A percentile compares a stretch with the other conserved stretches of the same genome.
These are phyloP conservation scores for Brachypodium distachyon DNA, from an alignment of 202 grass and related monocot genomes.

Conservation along the genomic window DNA sequence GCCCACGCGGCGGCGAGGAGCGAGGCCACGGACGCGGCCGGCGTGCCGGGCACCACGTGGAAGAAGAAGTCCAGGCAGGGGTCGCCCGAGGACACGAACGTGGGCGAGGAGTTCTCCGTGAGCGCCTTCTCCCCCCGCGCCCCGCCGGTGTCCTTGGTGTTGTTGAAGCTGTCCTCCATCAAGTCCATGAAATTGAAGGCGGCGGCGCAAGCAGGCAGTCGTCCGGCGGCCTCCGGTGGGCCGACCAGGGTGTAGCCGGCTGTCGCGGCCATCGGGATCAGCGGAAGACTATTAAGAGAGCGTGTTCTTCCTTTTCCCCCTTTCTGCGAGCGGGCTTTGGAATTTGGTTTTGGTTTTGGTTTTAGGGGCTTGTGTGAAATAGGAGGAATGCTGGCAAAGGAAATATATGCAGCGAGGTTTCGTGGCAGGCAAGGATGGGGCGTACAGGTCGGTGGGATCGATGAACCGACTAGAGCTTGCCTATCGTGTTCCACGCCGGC, in stretches of 20 bases:
- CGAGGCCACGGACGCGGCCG: neutral
- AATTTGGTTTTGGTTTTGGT: too few species aligned
- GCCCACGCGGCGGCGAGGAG: conserved; percentile 58
- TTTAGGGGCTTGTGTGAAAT: too few species aligned
- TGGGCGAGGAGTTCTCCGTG: conserved; percentile 41
- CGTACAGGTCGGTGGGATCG: too few species aligned
- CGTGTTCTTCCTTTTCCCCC: too few species aligned
- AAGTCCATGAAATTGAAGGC: too few species aligned
- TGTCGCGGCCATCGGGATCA: neutral
- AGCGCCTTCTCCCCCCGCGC: conserved; percentile 20
- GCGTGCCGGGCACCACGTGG: conserved; percentile 50
- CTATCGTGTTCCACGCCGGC: too few species aligned
- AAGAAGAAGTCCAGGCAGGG: conserved; percentile 89
- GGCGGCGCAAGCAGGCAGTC: too few species aligned
- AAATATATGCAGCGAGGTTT: conserved; percentile 26
- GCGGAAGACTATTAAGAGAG: too few species aligned
- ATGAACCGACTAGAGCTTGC: too few species aligned
- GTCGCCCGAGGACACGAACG: conserved; percentile 54
- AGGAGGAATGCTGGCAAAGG: neutral
- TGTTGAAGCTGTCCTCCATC: neutral
- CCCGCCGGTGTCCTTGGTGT: neutral
- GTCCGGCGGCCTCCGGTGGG: conserved; percentile 61
- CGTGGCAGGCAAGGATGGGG: conserved; percentile 31
- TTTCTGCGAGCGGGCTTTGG: too few species aligned
- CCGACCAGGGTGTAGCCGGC: conserved; percentile 34